phyloP scores from a whole-genome alignment of 768 basidiomycete species.

The Tricholoma furcatifolium region DNA sequence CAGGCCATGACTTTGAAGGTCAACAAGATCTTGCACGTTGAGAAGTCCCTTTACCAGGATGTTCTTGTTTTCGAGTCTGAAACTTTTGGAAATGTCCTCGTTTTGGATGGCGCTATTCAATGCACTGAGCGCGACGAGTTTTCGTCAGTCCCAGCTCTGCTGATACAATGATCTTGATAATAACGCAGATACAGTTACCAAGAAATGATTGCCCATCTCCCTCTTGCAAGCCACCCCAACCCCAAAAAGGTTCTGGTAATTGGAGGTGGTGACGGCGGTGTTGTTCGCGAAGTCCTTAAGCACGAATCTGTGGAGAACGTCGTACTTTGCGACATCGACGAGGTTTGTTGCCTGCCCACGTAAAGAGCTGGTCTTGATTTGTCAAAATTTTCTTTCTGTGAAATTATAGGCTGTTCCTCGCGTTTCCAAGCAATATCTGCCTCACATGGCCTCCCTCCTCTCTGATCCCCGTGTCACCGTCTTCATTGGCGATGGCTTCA shows the following conservation, averaged over 20 bases:
- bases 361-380: neutral
- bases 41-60: conserved; percentile 93
- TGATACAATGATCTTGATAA: neutral
- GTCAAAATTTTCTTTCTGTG: no score
- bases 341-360: conserved; percentile 43
- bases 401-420: conserved; percentile 94
- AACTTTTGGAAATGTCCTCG: conserved; percentile 95
- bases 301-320: conserved; percentile 89
- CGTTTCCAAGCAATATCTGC: conserved; percentile 90
- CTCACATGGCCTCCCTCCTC: conserved; percentile 89
- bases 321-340: conserved; percentile 97
- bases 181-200: conserved; percentile 67
- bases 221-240: conserved; percentile 94
- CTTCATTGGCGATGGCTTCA: conserved; percentile 93
- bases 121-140: conserved; percentile 99
- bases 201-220: conserved; percentile 98
- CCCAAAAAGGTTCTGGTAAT: conserved; percentile 96
- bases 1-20: conserved; percentile 98
- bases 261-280: conserved; percentile 97
- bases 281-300: conserved; percentile 96
- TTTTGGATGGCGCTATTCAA: conserved; percentile 94
- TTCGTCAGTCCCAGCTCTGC: conserved; percentile 59
- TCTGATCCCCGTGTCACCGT: conserved; percentile 79
- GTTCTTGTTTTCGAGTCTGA: conserved; percentile 96
- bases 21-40: conserved; percentile 91